A percentile compares a stretch with the other conserved stretches of the same genome.
Conservation (phyloP, 768 basidiomycete genomes). For the Amanita pallidorosea region DNA sequence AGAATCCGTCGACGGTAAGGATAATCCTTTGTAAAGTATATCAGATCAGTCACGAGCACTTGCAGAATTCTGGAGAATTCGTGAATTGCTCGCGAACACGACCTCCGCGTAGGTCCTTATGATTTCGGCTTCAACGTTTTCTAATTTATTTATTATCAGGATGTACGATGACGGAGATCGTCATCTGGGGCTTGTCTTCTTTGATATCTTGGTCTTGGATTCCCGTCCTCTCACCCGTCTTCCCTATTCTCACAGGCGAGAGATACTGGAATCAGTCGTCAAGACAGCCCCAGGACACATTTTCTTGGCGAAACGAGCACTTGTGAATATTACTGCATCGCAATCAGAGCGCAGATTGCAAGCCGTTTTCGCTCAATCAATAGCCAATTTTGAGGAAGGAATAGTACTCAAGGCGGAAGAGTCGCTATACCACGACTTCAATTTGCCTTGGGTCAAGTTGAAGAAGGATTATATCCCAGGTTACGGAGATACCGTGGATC, state of each 20-base stretch:
- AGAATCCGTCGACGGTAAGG: slow-evolving; percentile 58
- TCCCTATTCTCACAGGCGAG: slow-evolving; percentile 51
- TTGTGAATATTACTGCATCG: slow-evolving; percentile 28
- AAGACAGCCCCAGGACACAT: slow-evolving; percentile 43
- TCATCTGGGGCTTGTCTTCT: slow-evolving; percentile 77
- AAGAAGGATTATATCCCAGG: slow-evolving; percentile 86
- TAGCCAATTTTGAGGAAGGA: slow-evolving; percentile 53
- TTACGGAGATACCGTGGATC: slow-evolving; percentile 71
- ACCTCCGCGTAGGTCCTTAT: not conserved
- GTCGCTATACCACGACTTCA: slow-evolving; percentile 55
- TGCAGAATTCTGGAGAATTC: slow-evolving; percentile 71
- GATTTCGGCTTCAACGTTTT: not conserved
- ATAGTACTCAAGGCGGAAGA: slow-evolving; percentile 70
- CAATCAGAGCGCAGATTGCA: slow-evolving; percentile 18
- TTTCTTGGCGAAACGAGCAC: slow-evolving; percentile 47
- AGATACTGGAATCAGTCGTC: slow-evolving; percentile 49
- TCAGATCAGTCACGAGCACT: not conserved
- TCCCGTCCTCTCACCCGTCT: slow-evolving; percentile 40
- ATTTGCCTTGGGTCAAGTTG: slow-evolving; percentile 74
- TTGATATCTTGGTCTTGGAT: slow-evolving; percentile 72
- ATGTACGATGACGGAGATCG: slow-evolving; percentile 24
- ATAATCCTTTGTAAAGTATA: not conserved
- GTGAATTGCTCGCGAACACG: slow-evolving; percentile 36
- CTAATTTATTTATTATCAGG: slow-evolving; percentile 16
- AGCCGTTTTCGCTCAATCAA: slow-evolving; percentile 36